Evolutionary conservation across 169 alveolate species (phyloP), one percentile per base, ranked within the genome.

Genomic region (Plasmodium adleri): DNA sequence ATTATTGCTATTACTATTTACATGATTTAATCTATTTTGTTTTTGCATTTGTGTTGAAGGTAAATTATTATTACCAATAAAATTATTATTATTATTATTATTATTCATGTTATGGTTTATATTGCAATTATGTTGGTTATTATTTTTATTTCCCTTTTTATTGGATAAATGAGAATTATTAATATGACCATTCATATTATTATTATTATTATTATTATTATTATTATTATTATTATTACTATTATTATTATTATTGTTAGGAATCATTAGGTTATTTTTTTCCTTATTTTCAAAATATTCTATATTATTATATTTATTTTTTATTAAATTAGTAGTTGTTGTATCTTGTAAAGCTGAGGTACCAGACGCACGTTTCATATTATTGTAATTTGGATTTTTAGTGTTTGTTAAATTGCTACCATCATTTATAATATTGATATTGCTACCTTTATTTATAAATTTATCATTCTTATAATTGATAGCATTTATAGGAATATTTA

Each of bases 211-310:
- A 52, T 12, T 52, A 49, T 74, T 72, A 70, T 66, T 78, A 78
- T 78, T 78, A 28, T 76, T 64, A 58, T 24, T 78, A 5, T 58
- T 20, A 56, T 76, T 74, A 24, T 76, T 76, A 50, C 39, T 47
- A 56, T 22, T 63, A 43, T 66, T 78, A 64, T 12, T 47, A 22
- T 78, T 78, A 45, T 78, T 78, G 15, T 78, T 78, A 12, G 72
- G n/a, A 7, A 56, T 24, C 6, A 60, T 56, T 9, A 67, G 7
- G 39, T 78, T 66, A 47, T 45, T 47, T 28, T 63, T 78, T 13
- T 78, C 89, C 26, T 66, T 78, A 54, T 66, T 78, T 63, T 78
- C 78, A 78, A 78, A 78, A 49, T 64, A 28, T 13, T 78, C 89
- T 22, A 47, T 50, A n/a, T 67, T 67, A 58, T 47, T 67, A 45